phyloP scores from a whole-genome alignment of 2,329 filamentous ascomycete genomes.

The Neopestalotiopsis sp. region DNA sequence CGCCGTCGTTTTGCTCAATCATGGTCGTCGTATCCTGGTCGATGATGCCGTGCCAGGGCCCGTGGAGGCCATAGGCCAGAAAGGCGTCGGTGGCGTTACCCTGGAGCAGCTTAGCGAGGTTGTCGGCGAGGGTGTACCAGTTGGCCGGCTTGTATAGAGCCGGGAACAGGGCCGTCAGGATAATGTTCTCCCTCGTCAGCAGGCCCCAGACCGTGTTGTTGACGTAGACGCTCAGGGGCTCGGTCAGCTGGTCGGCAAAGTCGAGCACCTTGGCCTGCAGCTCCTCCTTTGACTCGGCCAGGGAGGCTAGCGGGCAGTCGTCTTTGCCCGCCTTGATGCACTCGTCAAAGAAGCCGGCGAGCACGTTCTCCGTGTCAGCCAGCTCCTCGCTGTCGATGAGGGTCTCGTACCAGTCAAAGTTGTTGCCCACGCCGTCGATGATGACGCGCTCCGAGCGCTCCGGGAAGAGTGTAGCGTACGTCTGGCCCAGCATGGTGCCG shows the following conservation, averaged over 20 bases:
- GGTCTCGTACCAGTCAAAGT: constrained; percentile 34
- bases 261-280: constrained; percentile 38
- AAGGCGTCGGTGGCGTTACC: constrained; percentile 47
- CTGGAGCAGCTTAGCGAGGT: constrained; percentile 38
- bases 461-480: constrained; percentile 34
- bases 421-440: constrained; percentile 20
- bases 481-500: constrained; percentile 33
- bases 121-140: constrained; percentile 42
- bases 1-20: constrained; percentile 37
- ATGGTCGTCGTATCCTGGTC: constrained; percentile 35
- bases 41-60: constrained; percentile 20
- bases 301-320: constrained; percentile 46
- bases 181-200: constrained; percentile 41
- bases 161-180: constrained; percentile 42
- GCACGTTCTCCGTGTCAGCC: constrained; percentile 47
- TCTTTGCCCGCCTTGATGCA: constrained; percentile 52
- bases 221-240: constrained; percentile 47
- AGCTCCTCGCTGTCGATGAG: constrained; percentile 43
- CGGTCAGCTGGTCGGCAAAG: constrained; percentile 38
- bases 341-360: constrained; percentile 47
- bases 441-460: constrained; percentile 29
- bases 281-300: constrained; percentile 41
- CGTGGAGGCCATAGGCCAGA: constrained; percentile 35
- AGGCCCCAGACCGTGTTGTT: constrained; percentile 44
- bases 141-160: constrained; percentile 42